phyloP scores from a whole-genome alignment of 495 filamentous ascomycete species.

The Aspergillus steynii region DNA sequence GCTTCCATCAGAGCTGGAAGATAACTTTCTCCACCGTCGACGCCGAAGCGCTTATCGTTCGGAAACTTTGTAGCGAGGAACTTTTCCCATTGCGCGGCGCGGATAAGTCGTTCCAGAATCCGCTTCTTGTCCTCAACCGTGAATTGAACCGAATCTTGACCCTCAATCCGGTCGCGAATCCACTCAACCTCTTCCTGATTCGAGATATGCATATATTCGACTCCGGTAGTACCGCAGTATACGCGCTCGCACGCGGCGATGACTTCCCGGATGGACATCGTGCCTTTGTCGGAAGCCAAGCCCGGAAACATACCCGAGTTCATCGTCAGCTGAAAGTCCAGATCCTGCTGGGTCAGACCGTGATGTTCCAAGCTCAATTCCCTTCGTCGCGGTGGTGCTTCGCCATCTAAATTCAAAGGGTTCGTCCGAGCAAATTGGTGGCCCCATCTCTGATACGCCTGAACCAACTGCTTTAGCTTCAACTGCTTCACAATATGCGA shows the following conservation, averaged over 20 bases:
- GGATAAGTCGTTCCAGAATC: constrained; percentile 85
- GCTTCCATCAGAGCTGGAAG: constrained; percentile 92
- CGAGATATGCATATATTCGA: constrained; percentile 90
- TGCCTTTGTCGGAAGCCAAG: constrained; percentile 66
- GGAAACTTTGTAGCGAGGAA: constrained; percentile 88
- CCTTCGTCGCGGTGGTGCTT: constrained; percentile 60
- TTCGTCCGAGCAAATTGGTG: constrained; percentile 88
- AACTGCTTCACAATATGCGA: constrained; percentile 56
- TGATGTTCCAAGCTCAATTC: constrained; percentile 81
- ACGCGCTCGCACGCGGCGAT: constrained; percentile 77
- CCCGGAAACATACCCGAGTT: constrained; percentile 84
- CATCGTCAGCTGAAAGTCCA: constrained; percentile 76
- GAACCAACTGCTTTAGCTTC: constrained; percentile 56
- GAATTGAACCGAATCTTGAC: constrained; percentile 81
- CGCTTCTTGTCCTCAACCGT: constrained; percentile 83
- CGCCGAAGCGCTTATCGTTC: constrained; percentile 89
- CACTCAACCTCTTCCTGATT: constrained; percentile 88
- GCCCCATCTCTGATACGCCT: constrained; percentile 85
- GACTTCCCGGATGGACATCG: constrained; percentile 76
- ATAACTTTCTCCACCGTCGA: constrained; percentile 82
- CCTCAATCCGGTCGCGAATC: constrained; percentile 79
- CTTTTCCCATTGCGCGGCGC: constrained; percentile 82
- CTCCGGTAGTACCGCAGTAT: constrained; percentile 83
- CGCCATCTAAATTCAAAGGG: constrained; percentile 75
- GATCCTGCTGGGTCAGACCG: constrained; percentile 78